phyloP scores from a whole-genome alignment of 2,329 filamentous ascomycete species.

The Plectosphaerella sp. region DNA sequence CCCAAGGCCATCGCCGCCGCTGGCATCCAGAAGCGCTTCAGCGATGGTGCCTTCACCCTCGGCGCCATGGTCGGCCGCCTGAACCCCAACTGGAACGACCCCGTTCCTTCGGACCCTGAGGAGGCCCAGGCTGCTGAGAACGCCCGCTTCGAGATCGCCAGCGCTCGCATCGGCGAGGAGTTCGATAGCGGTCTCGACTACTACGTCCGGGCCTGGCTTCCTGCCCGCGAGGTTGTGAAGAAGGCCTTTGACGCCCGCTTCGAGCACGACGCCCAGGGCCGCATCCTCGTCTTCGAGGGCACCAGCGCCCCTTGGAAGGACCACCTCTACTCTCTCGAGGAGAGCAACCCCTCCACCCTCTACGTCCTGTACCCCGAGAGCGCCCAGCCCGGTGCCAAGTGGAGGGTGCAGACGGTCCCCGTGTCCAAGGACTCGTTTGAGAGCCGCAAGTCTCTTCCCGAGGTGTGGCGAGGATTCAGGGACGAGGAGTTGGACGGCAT shows the following conservation, averaged over 20 bases:
- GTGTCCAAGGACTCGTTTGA: conserved; percentile 80
- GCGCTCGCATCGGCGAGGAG: conserved; percentile 79
- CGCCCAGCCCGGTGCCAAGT: conserved; percentile 70
- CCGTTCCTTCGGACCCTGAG: conserved; percentile 42
- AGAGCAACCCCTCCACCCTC: conserved; percentile 54
- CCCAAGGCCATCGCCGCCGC: conserved; percentile 62
- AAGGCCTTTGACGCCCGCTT: conserved; percentile 67
- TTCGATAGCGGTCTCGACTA: conserved; percentile 79
- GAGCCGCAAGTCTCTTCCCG: conserved; percentile 86
- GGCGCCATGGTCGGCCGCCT: conserved; percentile 76
- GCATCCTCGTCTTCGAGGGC: conserved; percentile 73
- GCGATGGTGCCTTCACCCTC: conserved; percentile 76
- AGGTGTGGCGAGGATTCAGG: conserved; percentile 85
- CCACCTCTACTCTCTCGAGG: conserved; percentile 86
- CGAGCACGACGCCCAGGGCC: conserved; percentile 67
- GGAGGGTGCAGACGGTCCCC: conserved; percentile 92
- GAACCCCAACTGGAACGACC: conserved; percentile 79
- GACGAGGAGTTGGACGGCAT: conserved; percentile 79
- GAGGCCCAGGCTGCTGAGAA: conserved; percentile 74
- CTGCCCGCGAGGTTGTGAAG: conserved; percentile 75
- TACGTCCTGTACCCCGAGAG: conserved; percentile 93
- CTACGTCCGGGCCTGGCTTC: conserved; percentile 75
- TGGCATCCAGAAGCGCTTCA: conserved; percentile 77
- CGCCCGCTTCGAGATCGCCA: conserved; percentile 71
- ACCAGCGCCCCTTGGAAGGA: conserved; percentile 93